Percentiles rank a stretch among this genome's conserved stretches.
phyloP scores from a whole-genome alignment of 2,329 filamentous ascomycete genomes.

The Claviceps humidiphila region DNA sequence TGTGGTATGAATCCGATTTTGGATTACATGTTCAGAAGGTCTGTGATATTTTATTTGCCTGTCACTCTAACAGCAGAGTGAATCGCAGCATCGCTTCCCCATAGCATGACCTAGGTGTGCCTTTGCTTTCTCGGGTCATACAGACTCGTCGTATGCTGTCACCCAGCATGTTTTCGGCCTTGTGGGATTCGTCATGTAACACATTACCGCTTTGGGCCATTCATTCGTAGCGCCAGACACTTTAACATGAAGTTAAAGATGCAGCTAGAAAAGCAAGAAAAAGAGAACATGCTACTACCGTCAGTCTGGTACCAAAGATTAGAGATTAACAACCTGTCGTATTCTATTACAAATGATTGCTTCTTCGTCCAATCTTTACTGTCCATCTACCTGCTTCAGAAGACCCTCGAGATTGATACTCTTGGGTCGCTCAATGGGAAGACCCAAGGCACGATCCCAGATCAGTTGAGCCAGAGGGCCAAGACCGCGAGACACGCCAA shows the following conservation, averaged over 20 bases:
- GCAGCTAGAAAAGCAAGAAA: not conserved
- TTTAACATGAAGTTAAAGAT: not conserved
- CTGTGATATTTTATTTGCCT: not conserved
- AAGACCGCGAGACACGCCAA: constrained; percentile 56
- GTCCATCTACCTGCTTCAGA: constrained; percentile 48
- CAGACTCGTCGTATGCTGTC: no score
- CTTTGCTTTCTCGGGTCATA: no score
- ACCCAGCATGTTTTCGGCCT: no score
- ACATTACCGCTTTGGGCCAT: not conserved
- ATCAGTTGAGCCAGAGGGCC: constrained; percentile 89
- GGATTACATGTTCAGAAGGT: constrained; percentile 19
- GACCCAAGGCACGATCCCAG: constrained; percentile 85
- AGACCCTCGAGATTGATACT: constrained; percentile 87
- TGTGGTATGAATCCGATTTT: constrained; percentile 20
- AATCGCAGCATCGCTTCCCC: not conserved
- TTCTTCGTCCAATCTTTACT: constrained; percentile 14
- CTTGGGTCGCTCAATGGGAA: constrained; percentile 97
- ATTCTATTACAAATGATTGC: not conserved
- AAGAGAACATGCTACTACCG: not conserved
- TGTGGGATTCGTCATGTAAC: no score
- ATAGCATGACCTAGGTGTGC: not conserved
- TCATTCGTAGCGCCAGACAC: not conserved
- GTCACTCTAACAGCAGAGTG: not conserved
- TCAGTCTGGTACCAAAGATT: not conserved
- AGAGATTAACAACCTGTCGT: not conserved